Percentiles rank a stretch among this genome's conserved stretches.
phyloP scores from a whole-genome alignment of 2,329 filamentous ascomycete genomes.

The Fusarium liriodendri region DNA sequence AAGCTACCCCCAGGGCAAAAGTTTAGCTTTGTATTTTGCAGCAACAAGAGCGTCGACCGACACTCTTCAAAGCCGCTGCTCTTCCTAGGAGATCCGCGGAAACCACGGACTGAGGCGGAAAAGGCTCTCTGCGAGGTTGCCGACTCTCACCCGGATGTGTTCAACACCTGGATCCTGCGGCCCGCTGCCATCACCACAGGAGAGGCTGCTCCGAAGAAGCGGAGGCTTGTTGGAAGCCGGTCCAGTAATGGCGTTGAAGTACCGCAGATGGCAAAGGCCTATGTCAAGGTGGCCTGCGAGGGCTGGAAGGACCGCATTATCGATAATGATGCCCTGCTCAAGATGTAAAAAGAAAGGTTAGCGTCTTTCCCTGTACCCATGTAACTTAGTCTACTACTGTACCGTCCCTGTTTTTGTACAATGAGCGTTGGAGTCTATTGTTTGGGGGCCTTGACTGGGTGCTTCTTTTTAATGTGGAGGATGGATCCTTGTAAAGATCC shows the following conservation, averaged over 20 bases:
- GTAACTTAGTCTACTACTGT: neutral
- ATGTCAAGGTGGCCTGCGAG: constrained; percentile 51
- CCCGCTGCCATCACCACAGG: constrained; percentile 48
- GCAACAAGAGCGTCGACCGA: constrained; percentile 50
- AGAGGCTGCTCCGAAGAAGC: constrained; percentile 39
- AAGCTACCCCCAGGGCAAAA: constrained; percentile 45
- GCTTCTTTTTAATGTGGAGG: constrained; percentile 15
- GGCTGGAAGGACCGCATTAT: constrained; percentile 51
- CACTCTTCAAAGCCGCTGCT: constrained; percentile 49
- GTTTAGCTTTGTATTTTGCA: constrained; percentile 59
- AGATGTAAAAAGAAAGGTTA: constrained; percentile 37
- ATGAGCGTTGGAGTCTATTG: constrained; percentile 12
- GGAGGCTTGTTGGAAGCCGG: constrained; percentile 45
- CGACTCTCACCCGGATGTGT: constrained; percentile 45
- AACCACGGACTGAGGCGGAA: constrained; percentile 54
- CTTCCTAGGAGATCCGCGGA: constrained; percentile 52
- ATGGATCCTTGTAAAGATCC: constrained; percentile 4
- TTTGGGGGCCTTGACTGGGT: neutral
- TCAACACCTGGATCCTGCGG: constrained; percentile 52
- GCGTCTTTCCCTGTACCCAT: neutral
- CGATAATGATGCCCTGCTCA: constrained; percentile 48
- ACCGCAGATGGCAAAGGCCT: constrained; percentile 49
- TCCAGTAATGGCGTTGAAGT: constrained; percentile 48
- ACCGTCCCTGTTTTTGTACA: constrained; percentile 1
- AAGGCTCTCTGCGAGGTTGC: constrained; percentile 53